These are phyloP conservation scores for Datura wrightii DNA, from an alignment of 257 asterid genomes.

Conservation along the genomic window DNA sequence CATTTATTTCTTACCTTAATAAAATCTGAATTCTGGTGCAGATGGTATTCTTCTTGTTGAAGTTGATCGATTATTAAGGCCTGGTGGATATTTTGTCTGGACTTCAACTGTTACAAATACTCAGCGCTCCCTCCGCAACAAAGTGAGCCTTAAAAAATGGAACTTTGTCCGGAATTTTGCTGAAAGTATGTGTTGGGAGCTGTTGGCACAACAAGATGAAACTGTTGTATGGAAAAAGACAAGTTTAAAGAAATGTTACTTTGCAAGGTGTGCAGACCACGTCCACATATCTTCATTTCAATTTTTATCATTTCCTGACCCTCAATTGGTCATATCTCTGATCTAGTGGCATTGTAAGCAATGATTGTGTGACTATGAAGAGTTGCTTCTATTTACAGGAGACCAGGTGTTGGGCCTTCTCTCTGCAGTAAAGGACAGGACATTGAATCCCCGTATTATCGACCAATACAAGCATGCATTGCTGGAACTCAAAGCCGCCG, in stretches of 20 bases:
- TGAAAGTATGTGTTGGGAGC: conserved; percentile 84
- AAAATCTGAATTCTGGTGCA: conserved; percentile 47
- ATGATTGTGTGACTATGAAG: not conserved
- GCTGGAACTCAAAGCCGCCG: conserved; percentile 91
- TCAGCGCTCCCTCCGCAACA: conserved; percentile 73
- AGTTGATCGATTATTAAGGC: conserved; percentile 90
- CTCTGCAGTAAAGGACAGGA: conserved; percentile 81
- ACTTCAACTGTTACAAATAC: conserved; percentile 82
- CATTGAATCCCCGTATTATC: conserved; percentile 84
- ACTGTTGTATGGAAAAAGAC: conserved; percentile 98
- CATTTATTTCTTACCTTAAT: not conserved
- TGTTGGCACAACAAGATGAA: conserved; percentile 91
- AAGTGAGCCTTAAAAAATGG: conserved; percentile 84
- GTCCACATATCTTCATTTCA: not conserved
- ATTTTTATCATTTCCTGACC: conserved; percentile 30
- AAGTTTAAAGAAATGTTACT: conserved; percentile 70
- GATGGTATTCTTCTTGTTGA: conserved; percentile 80
- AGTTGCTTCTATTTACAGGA: conserved; percentile 63
- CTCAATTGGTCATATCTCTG: not conserved
- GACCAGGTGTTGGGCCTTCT: conserved; percentile 64
- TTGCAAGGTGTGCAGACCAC: conserved; percentile 58
- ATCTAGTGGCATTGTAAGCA: not conserved
- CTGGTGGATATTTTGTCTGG: conserved; percentile 99
- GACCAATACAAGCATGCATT: conserved; percentile 82
- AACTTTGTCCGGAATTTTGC: conserved; percentile 65